These are phyloP conservation scores for Andrographis paniculata DNA, from an alignment of 305 asterid genomes.

Conservation along the genomic window DNA sequence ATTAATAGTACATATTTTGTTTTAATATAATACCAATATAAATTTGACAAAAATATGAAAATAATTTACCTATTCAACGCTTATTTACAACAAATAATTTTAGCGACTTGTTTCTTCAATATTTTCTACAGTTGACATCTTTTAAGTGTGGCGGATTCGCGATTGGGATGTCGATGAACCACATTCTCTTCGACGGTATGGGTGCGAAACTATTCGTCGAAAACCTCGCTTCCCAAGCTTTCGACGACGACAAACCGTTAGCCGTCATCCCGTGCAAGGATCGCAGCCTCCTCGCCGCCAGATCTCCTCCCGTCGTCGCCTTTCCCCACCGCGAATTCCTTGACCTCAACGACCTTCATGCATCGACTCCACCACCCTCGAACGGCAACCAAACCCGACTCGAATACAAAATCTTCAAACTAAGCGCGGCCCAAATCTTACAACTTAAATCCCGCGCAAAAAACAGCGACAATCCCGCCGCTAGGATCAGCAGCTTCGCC, in stretches of 20 bases:
- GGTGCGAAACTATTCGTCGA: conserved; percentile 42
- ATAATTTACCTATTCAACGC: too few species aligned
- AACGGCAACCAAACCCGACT: conserved; percentile 23
- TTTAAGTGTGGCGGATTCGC: conserved; percentile 69
- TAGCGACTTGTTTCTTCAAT: too few species aligned
- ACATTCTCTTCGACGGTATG: conserved; percentile 42
- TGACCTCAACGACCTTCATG: conserved; percentile 1
- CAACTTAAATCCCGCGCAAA: conserved; percentile 18
- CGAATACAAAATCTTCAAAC: conserved; percentile 18
- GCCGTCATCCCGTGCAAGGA: conserved; percentile 37
- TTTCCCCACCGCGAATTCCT: conserved; percentile 58
- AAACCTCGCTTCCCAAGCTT: conserved; percentile 55
- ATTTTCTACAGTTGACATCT: conserved; percentile 62
- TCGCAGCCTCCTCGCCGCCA: conserved; percentile 43
- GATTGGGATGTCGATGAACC: conserved; percentile 43
- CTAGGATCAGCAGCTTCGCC: conserved; percentile 27
- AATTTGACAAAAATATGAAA: too few species aligned
- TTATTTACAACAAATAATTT: too few species aligned
- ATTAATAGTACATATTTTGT: too few species aligned
- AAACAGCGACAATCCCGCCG: background rate
- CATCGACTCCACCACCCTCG: too few species aligned
- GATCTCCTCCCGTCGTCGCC: conserved; percentile 38
- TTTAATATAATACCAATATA: too few species aligned
- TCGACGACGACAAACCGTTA: conserved; percentile 36
- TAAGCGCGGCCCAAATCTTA: conserved; percentile 12